Evolutionary conservation across 805 yeast species (phyloP), one percentile per base, ranked within the genome.

Genomic region (Lipomyces yamadae): DNA sequence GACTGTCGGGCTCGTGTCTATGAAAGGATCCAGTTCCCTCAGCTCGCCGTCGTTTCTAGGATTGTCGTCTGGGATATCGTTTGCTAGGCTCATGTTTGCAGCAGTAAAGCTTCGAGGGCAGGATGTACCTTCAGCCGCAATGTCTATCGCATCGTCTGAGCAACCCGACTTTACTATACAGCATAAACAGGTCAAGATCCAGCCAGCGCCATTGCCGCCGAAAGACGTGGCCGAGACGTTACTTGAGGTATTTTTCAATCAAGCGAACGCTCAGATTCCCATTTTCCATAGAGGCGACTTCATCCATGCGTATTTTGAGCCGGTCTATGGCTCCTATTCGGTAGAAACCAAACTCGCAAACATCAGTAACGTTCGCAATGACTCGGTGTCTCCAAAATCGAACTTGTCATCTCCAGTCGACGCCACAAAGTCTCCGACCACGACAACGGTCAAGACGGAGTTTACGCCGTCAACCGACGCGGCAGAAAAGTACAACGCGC

Each of bases 201-300:
- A 74, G 15, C 82, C 86, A 0, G 86, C 88, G 0, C 74, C 83
- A 10, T 78, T 93, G 30, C 95, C 96, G 1, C 83, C 90, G 0
- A 91, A 90, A 72, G 79, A 81, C 30, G 83, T 86, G 39, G 97
- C 97, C 0, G 86, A 89, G 73, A 80, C 82, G 60, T 82, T 90
- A 56, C 74, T 92, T 7, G 82, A 86, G 48, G 80, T 85, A 1
- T 92, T 84, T 75, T 93, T 93, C 74, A 85, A 89, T 29, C 92
- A 89, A 72, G 85, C 93, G 15, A 92, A 93, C 75, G 81, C 96
- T 1, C 97, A 92, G 76, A 76, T 91, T 34, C 97, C 98, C 0
- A 82, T 93, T 3, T 78, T 92, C 58, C 97, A 93, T 75, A 82
- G 97, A 37, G 96, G 91, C 72, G 85, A 84, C 70, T 92, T 92